phyloP scores from a whole-genome alignment of 495 filamentous ascomycete genomes.

The Aspergillus sparsus region DNA sequence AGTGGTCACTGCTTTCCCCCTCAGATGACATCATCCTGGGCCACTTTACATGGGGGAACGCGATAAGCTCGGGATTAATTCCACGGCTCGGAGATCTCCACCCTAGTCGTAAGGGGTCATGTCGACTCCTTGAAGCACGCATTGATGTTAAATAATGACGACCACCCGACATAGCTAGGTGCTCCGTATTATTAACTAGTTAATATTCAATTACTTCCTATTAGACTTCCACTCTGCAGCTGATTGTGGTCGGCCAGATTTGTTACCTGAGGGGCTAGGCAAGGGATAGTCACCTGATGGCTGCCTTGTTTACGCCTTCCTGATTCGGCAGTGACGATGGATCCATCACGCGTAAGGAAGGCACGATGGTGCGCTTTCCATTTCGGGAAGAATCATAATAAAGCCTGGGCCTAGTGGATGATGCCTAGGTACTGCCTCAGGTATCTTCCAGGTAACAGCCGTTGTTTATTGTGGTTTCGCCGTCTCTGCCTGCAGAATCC shows the following conservation, averaged over 20 bases:
- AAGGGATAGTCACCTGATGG: conserved; percentile 24
- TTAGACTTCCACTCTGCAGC: too few relatives aligned
- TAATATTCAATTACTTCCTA: too few relatives aligned
- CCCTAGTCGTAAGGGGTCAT: neutral
- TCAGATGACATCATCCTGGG: conserved; percentile 19
- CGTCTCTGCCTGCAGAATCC: conserved; percentile 11
- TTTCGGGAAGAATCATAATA: conserved; percentile 18
- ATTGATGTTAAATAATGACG: neutral
- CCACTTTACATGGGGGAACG: neutral
- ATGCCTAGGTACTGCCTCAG: neutral
- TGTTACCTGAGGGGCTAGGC: conserved; percentile 13
- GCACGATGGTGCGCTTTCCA: conserved; percentile 16
- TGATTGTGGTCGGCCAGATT: neutral
- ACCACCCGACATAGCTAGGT: too few relatives aligned
- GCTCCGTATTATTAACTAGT: too few relatives aligned
- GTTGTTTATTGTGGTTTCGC: conserved; percentile 6
- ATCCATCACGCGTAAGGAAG: conserved; percentile 26
- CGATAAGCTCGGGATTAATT: neutral
- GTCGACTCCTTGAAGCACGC: conserved; percentile 1
- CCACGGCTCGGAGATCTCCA: neutral
- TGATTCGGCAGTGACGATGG: conserved; percentile 23
- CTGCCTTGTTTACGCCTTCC: conserved; percentile 34
- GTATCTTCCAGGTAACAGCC: conserved; percentile 10
- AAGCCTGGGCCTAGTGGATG: conserved; percentile 1
- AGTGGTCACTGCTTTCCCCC: conserved; percentile 13